phyloP scores from a whole-genome alignment of 1,284 basidiomycete species.

The Apiotrichum brassicae region DNA sequence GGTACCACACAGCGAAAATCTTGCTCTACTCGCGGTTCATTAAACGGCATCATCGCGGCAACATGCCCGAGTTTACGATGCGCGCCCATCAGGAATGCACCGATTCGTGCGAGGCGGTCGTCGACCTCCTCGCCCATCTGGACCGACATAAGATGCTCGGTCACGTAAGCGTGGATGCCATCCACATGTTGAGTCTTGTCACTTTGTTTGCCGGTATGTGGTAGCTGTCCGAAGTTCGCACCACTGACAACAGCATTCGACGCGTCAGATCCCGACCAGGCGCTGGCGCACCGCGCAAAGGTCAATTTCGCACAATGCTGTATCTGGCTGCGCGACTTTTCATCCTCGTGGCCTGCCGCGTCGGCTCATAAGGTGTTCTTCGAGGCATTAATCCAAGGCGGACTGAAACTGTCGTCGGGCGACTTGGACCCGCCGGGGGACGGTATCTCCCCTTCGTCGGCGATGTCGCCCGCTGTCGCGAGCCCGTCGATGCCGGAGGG shows the following conservation, averaged over 20 bases:
- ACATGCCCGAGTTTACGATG: slow-evolving; percentile 9
- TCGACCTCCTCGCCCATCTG: slow-evolving; percentile 32
- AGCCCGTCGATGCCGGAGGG: slow-evolving; percentile 12
- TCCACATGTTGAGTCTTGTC: slow-evolving; percentile 39
- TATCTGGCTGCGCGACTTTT: slow-evolving; percentile 38
- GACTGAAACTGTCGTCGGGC: slow-evolving; percentile 19
- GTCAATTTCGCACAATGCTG: slow-evolving; percentile 42
- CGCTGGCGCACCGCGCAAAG: slow-evolving; percentile 27
- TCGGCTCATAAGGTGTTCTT: slow-evolving; percentile 42
- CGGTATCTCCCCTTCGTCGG: background rate
- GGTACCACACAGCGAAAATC: slow-evolving; percentile 37
- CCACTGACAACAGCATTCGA: slow-evolving; percentile 25
- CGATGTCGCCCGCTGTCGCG: background rate
- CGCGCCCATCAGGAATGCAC: slow-evolving; percentile 31
- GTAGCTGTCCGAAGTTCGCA: no score
- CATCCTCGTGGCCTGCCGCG: slow-evolving; percentile 37
- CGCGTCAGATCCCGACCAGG: slow-evolving; percentile 19
- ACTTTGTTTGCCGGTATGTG: slow-evolving; percentile 38
- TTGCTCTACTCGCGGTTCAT: slow-evolving; percentile 39
- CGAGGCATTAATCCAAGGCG: slow-evolving; percentile 41
- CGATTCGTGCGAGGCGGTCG: slow-evolving; percentile 28
- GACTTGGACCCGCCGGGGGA: slow-evolving; percentile 3
- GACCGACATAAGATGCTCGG: slow-evolving; percentile 33
- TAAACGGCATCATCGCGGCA: slow-evolving; percentile 10
- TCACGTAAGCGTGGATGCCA: slow-evolving; percentile 36